Base-by-base conservation (phyloP, 2,329 filamentous ascomycete species). In the Rutstroemia sydowiana region DNA sequence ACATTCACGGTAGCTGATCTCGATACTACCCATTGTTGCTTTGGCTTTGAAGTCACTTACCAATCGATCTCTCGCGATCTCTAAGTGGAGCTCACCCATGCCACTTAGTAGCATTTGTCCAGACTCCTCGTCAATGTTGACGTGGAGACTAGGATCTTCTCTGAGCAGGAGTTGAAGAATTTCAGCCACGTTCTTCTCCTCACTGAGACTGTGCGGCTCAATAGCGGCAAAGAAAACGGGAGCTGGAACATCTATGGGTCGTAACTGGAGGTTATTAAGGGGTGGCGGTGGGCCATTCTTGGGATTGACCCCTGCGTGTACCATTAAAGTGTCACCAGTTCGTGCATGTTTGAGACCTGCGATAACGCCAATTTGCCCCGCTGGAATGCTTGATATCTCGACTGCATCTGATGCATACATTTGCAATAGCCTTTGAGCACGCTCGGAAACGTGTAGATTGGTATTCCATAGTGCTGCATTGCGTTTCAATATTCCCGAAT, bases 211-310 rank as follows among this genome's bases (percentile, higher is more conserved):
- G 59, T 89, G 72, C 16, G 82, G 88, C 58, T 97, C 92, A 26
- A 97, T 84, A 55, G 91, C 88, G n/a, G 95, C 85, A 68, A 97
- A 98, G 64, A 96, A 95, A 0, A 98, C 93, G 0, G 93, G 90
- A 0, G 93, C 90, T 0, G 93, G 92, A 0, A 96, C 88, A 54
- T 87, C 80, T 26, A 95, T 93, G 0, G 93, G 89, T 14, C 89
- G 82, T 32, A 98, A 79, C 64, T 95, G 90, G 14, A 97, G 72
- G 14, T 78, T 83, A 45, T 84, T 82, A 45, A 95, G 71, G 1
- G 81, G 77, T 14, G 82, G 77, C 16, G 86, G 81, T 1, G 88
- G 83, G 0, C 79, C 77, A 6, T 78, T 78, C 65, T 81, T 79
- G 10, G 74, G 70, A 53, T 76, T 82, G 40, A 76, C 73, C 6